Conservation (phyloP, 2,329 filamentous ascomycete genomes). For the Myriangium duriaei region DNA sequence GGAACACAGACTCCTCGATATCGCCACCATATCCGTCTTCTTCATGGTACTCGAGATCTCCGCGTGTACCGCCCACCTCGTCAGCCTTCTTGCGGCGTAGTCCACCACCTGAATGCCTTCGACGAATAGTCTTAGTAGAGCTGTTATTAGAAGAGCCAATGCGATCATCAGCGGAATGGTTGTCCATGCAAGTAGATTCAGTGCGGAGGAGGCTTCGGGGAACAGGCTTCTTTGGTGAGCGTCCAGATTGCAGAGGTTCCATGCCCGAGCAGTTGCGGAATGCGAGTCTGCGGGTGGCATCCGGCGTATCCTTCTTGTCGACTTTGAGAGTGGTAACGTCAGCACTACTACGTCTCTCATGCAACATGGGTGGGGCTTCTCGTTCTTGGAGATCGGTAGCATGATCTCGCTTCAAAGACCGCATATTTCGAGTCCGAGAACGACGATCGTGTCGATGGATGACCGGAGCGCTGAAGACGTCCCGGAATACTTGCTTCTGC, state of each 20-base stretch:
- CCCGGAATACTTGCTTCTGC: slow-evolving; percentile 81
- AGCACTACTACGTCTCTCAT: slow-evolving; percentile 26
- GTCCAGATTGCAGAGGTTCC: slow-evolving; percentile 1
- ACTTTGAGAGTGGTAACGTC: slow-evolving; percentile 22
- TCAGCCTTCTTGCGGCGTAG: slow-evolving; percentile 53
- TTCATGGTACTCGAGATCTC: slow-evolving; percentile 82
- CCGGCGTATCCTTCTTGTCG: slow-evolving; percentile 17
- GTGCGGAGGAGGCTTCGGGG: too few relatives aligned
- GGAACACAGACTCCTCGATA: slow-evolving; percentile 57
- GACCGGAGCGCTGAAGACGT: slow-evolving; percentile 76
- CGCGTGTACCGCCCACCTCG: slow-evolving; percentile 53
- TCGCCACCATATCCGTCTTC: slow-evolving; percentile 78
- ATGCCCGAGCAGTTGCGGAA: slow-evolving; percentile 21
- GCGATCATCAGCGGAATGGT: slow-evolving; percentile 6
- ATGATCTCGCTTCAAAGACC: slow-evolving; percentile 34
- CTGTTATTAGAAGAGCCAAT: slow-evolving; percentile 1
- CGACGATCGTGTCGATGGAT: slow-evolving; percentile 68
- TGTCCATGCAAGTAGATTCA: slow-evolving; percentile 1
- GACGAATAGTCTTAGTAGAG: slow-evolving; percentile 27
- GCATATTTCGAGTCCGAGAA: slow-evolving; percentile 52
- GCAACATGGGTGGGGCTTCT: slow-evolving; percentile 13
- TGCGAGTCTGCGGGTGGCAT: slow-evolving; percentile 30
- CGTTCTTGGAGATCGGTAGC: slow-evolving; percentile 2
- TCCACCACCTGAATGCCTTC: slow-evolving; percentile 79
- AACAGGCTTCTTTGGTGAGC: not conserved